A percentile compares a stretch with the other conserved stretches of the same genome.
phyloP scores from a whole-genome alignment of 495 filamentous ascomycete genomes.

The Aspergillus bridgeri region DNA sequence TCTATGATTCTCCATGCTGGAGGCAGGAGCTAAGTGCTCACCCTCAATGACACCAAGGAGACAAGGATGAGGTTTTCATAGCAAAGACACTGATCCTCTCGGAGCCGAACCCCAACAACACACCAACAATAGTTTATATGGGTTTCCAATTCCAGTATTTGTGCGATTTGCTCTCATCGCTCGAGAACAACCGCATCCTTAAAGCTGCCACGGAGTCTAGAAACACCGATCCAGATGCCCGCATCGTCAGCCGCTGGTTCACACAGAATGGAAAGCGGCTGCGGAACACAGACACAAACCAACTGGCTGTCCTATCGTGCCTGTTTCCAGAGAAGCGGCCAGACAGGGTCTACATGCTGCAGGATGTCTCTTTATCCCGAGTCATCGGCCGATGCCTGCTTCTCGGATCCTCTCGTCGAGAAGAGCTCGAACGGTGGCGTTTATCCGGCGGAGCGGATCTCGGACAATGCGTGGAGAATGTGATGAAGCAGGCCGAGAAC shows the following conservation, averaged over 20 bases:
- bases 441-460: constrained; percentile 60
- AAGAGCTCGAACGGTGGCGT: constrained; percentile 60
- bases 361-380: constrained; percentile 55
- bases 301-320: constrained; percentile 62
- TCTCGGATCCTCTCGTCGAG: constrained; percentile 55
- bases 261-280: constrained; percentile 48
- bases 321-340: constrained; percentile 70
- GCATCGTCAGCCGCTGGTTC: constrained; percentile 59
- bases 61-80: neutral
- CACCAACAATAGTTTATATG: constrained; percentile 45
- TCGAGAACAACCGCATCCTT: constrained; percentile 44
- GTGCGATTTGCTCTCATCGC: constrained; percentile 57
- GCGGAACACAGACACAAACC: constrained; percentile 47
- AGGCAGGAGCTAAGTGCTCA: neutral
- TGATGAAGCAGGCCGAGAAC: constrained; percentile 62
- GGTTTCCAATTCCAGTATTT: constrained; percentile 58
- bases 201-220: constrained; percentile 34
- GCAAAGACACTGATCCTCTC: neutral
- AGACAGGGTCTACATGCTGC: constrained; percentile 71
- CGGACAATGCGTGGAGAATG: constrained; percentile 62
- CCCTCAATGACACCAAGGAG: neutral
- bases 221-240: constrained; percentile 31
- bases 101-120: neutral
- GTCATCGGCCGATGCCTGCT: constrained; percentile 61
- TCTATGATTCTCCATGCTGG: neutral